phyloP scores from a whole-genome alignment of 108 stramenopile genomes.

The Nitzschia sp. region DNA sequence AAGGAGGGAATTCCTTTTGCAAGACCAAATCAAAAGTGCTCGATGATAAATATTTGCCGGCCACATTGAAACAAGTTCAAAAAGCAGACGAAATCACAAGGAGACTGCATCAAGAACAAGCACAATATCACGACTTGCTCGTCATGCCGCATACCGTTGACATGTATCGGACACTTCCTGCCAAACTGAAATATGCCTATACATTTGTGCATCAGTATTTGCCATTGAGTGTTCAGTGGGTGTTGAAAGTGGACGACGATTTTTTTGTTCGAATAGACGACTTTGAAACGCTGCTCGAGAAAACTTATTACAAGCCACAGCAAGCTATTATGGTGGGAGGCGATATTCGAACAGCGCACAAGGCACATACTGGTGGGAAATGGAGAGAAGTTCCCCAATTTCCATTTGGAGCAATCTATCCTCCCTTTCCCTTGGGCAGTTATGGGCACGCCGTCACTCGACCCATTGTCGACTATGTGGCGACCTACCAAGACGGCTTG shows the following conservation, averaged over 20 bases:
- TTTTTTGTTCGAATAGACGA: constrained; percentile 29
- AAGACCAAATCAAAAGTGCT: neutral
- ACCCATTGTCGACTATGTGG: constrained; percentile 33
- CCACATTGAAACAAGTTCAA: neutral
- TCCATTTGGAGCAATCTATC: constrained; percentile 11
- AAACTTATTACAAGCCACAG: constrained; percentile 2
- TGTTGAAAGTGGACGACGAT: constrained; percentile 43
- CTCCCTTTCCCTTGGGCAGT: constrained; percentile 28
- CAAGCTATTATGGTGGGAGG: constrained; percentile 20
- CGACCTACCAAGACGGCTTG: constrained; percentile 3
- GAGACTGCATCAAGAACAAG: constrained; percentile 17
- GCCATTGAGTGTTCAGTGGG: neutral
- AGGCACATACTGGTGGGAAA: constrained; percentile 8
- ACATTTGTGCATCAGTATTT: constrained; percentile 9
- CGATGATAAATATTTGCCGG: neutral
- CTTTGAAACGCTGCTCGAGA: constrained; percentile 16
- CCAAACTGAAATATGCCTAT: constrained; percentile 22
- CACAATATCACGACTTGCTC: constrained; percentile 17
- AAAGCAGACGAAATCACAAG: neutral
- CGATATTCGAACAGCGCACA: constrained; percentile 8
- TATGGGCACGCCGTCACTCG: constrained; percentile 28
- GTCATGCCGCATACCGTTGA: constrained; percentile 10
- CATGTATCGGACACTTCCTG: constrained; percentile 21
- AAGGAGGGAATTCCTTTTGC: constrained; percentile 9
- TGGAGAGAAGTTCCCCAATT: constrained; percentile 33